Conservation (phyloP, 495 filamentous ascomycete genomes). For the Neurospora sp. region DNA sequence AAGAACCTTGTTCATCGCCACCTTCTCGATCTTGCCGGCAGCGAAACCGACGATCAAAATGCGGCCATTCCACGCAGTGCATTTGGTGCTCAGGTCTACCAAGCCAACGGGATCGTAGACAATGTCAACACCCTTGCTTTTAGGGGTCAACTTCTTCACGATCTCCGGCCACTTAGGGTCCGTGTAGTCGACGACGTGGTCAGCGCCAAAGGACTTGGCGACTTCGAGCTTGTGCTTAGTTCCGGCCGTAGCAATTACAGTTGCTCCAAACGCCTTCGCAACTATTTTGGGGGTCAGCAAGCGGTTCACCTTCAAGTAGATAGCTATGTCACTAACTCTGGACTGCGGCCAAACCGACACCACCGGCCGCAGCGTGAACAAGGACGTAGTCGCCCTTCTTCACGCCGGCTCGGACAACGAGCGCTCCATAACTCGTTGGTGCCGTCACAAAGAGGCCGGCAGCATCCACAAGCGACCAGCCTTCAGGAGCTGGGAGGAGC, state of each 20-base stretch:
- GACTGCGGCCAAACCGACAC: slow-evolving; percentile 84
- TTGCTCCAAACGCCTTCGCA: slow-evolving; percentile 83
- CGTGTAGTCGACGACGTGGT: slow-evolving; percentile 70
- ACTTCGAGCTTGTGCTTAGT: slow-evolving; percentile 68
- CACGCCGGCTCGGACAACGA: slow-evolving; percentile 68
- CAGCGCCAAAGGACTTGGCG: slow-evolving; percentile 71
- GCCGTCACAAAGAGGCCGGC: slow-evolving; percentile 86
- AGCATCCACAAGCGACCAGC: slow-evolving; percentile 76
- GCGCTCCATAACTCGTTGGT: slow-evolving; percentile 78
- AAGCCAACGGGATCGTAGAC: slow-evolving; percentile 86
- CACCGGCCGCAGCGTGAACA: slow-evolving; percentile 86
- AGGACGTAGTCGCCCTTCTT: slow-evolving; percentile 78
- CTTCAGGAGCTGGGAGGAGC: slow-evolving; percentile 62
- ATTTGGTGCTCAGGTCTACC: slow-evolving; percentile 75
- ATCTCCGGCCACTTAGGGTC: slow-evolving; percentile 62
- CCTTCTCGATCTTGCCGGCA: slow-evolving; percentile 79
- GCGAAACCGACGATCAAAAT: slow-evolving; percentile 87
- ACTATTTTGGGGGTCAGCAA: slow-evolving; percentile 27
- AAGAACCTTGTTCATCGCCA: slow-evolving; percentile 82
- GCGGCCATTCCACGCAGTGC: slow-evolving; percentile 82
- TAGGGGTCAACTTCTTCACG: slow-evolving; percentile 66
- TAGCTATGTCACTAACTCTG: slow-evolving; percentile 38
- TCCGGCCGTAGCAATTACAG: slow-evolving; percentile 81
- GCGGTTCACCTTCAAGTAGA: not conserved
- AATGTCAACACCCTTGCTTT: slow-evolving; percentile 70